A percentile compares a stretch with the other conserved stretches of the same genome.
Evolutionary conservation across 345 rosid species (phyloP).

Genomic region (Acer saccharum): DNA sequence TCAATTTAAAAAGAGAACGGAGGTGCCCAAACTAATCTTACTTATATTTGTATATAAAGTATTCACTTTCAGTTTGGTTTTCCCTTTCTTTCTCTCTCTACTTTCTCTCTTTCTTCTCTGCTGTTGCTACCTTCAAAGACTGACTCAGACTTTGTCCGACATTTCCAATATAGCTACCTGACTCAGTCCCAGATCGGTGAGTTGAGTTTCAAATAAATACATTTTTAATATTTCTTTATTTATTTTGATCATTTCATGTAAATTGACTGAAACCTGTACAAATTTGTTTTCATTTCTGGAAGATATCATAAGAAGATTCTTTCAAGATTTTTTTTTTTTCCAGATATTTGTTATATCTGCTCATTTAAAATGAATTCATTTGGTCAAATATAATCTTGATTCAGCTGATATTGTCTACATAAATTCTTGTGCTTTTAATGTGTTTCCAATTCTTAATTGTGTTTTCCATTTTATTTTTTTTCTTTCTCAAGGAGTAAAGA

Average conservation of each 20-base stretch:
- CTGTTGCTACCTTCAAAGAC: conserved; percentile 21
- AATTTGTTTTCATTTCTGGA: conserved; percentile 24
- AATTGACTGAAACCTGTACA: conserved; percentile 13
- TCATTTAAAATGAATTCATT: conserved; percentile 15
- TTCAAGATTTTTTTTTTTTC: conserved; percentile 13
- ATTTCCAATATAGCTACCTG: conserved; percentile 30
- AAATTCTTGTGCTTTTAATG: conserved; percentile 16
- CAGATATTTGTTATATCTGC: background rate
- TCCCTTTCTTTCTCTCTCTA: background rate
- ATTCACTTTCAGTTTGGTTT: conserved; percentile 7
- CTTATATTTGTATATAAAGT: background rate
- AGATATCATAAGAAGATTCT: conserved; percentile 30
- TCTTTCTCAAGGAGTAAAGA: background rate
- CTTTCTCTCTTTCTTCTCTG: conserved; percentile 21
- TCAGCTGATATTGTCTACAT: conserved; percentile 21
- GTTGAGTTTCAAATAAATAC: conserved; percentile 15
- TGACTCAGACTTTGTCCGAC: conserved; percentile 43
- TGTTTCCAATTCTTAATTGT: conserved; percentile 21
- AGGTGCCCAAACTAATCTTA: conserved; percentile 15
- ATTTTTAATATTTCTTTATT: conserved; percentile 4
- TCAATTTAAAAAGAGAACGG: conserved; percentile 8
- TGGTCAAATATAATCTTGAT: conserved; percentile 10
- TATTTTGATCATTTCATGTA: conserved; percentile 14
- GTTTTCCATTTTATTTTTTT: conserved; percentile 8
- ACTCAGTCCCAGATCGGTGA: conserved; percentile 43